Evolutionary conservation across 2,329 filamentous ascomycete species (phyloP).

Genomic region (Aspergillus sp.): DNA sequence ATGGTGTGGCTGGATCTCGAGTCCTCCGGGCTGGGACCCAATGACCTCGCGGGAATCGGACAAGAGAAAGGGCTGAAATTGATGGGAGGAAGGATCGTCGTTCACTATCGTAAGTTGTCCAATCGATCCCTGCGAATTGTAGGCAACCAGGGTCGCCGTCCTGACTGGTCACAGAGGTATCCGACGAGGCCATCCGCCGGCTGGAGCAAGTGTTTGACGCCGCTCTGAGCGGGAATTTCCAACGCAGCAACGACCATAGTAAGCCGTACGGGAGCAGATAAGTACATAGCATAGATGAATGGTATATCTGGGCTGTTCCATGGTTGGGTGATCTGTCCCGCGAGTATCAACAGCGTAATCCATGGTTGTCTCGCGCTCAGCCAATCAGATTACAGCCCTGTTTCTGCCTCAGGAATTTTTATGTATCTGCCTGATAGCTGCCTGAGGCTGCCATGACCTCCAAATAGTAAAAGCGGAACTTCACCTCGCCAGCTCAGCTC

Average conservation of each 20-base stretch:
- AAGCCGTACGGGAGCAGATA: slow-evolving; percentile 27
- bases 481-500: slow-evolving; percentile 15
- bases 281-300: not conserved
- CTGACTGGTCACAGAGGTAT: slow-evolving; percentile 46
- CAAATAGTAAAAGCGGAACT: slow-evolving; percentile 13
- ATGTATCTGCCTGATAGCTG: slow-evolving; percentile 19
- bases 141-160: not conserved
- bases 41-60: slow-evolving; percentile 47
- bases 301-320: no score
- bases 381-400: not conserved
- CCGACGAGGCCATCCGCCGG: slow-evolving; percentile 51
- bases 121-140: not conserved
- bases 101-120: slow-evolving; percentile 51
- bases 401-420: slow-evolving; percentile 15
- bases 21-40: slow-evolving; percentile 44
- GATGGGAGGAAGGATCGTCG: slow-evolving; percentile 51
- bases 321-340: no score
- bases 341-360: no score
- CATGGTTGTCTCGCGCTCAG: slow-evolving; percentile 8
- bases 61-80: slow-evolving; percentile 50
- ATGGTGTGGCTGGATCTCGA: slow-evolving; percentile 79
- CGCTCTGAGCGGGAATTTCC: slow-evolving; percentile 23
- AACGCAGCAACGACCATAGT: slow-evolving; percentile 22
- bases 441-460: slow-evolving; percentile 16
- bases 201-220: slow-evolving; percentile 48